Conservation (phyloP, 108 stramenopile genomes). For the Discostella stelligeroides region DNA sequence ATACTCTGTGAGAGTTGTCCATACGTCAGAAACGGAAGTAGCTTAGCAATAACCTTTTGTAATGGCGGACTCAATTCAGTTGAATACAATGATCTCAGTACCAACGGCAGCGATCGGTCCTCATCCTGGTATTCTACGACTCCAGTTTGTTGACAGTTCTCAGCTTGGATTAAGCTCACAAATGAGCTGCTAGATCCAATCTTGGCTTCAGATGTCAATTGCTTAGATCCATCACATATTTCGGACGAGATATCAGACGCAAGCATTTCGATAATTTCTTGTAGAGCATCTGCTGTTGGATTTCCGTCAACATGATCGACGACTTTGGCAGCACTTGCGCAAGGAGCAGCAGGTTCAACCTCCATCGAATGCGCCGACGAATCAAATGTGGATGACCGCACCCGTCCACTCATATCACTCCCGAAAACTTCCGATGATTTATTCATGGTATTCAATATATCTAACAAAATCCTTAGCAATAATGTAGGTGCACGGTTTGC, state of each 20-base stretch:
- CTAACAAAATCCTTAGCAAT: constrained; percentile 72
- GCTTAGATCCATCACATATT: constrained; percentile 28
- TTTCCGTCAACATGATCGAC: constrained; percentile 25
- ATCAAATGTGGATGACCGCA: constrained; percentile 17
- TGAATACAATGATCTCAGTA: constrained; percentile 70
- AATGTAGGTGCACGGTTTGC: constrained; percentile 79
- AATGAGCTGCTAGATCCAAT: constrained; percentile 21
- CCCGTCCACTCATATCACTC: not conserved
- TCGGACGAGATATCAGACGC: constrained; percentile 76
- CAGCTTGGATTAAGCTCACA: constrained; percentile 18
- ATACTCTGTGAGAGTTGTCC: constrained; percentile 67
- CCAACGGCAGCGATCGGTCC: constrained; percentile 65
- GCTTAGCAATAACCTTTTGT: constrained; percentile 81
- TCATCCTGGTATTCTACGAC: constrained; percentile 49
- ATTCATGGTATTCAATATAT: constrained; percentile 80
- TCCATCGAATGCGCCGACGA: constrained; percentile 18
- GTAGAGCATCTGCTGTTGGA: constrained; percentile 67
- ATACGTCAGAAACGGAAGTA: constrained; percentile 85
- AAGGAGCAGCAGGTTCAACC: constrained; percentile 3
- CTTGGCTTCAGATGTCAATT: too few relatives aligned
- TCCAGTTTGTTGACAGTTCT: not conserved
- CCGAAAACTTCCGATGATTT: constrained; percentile 26
- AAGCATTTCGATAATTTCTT: constrained; percentile 79
- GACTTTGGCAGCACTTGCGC: too few relatives aligned
- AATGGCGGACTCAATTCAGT: constrained; percentile 70